phyloP scores from a whole-genome alignment of 1,284 basidiomycete species.

The Xerocomus subilludens region DNA sequence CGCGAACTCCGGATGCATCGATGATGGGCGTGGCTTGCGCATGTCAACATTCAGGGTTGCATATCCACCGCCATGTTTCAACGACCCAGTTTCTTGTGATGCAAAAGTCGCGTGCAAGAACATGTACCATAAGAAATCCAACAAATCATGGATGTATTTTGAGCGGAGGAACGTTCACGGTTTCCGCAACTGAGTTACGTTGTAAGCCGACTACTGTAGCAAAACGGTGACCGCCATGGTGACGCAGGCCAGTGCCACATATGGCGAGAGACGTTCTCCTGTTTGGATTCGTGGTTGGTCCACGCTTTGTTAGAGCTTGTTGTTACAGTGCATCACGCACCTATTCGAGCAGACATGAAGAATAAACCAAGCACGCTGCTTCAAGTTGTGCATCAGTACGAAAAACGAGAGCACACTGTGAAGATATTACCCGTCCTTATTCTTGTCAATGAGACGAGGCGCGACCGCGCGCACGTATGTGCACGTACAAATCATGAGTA shows the following conservation, averaged over 20 bases:
- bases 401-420: background rate
- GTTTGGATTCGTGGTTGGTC: constrained; percentile 8
- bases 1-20: constrained; percentile 14
- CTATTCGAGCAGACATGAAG: constrained; percentile 93
- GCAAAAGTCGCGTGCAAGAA: too few species aligned
- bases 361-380: constrained; percentile 88
- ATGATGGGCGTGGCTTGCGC: too few species aligned
- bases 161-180: constrained; percentile 24
- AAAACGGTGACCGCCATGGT: constrained; percentile 79
- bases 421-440: constrained; percentile 86
- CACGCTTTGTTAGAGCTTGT: background rate
- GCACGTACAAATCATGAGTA: constrained; percentile 96
- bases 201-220: constrained; percentile 57
- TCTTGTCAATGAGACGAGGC: constrained; percentile 90
- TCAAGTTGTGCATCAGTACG: constrained; percentile 11
- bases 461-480: constrained; percentile 93
- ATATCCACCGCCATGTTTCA: too few species aligned
- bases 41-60: too few species aligned
- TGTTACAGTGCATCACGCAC: constrained; percentile 57
- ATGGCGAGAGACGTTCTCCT: constrained; percentile 87
- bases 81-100: too few species aligned
- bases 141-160: too few species aligned
- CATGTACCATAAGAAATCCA: too few species aligned
- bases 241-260: constrained; percentile 82
- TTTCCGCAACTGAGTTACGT: constrained; percentile 42